phyloP scores from a whole-genome alignment of 352 stramenopile genomes.

The Phytophthora foliorum region DNA sequence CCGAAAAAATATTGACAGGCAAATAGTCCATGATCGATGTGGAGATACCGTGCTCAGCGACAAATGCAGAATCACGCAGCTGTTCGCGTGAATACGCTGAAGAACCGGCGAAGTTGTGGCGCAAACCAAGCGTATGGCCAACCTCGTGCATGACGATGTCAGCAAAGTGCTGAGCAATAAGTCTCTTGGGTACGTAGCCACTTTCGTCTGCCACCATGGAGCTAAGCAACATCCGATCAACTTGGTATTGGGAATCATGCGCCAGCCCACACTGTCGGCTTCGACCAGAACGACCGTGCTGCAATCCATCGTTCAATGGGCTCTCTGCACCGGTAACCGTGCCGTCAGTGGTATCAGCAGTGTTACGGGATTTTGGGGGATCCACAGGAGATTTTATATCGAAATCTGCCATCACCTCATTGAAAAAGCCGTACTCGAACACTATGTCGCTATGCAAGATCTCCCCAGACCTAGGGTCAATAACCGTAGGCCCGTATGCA shows the following conservation, averaged over 20 bases:
- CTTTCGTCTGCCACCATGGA: conserved; percentile 15
- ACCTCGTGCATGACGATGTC: conserved; percentile 92
- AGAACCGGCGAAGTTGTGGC: conserved; percentile 89
- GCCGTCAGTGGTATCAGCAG: conserved; percentile 1
- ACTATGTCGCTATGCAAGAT: conserved; percentile 90
- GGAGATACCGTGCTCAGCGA: conserved; percentile 58
- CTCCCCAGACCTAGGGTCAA: conserved; percentile 85
- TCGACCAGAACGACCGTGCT: conserved; percentile 16
- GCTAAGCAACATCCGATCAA: conserved; percentile 57
- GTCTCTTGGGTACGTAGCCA: conserved; percentile 56
- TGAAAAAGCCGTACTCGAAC: conserved; percentile 90
- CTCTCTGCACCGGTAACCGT: background rate
- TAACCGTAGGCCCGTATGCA: conserved; percentile 67
- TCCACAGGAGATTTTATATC: conserved; percentile 53
- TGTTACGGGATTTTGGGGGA: conserved; percentile 27
- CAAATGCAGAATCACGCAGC: conserved; percentile 64
- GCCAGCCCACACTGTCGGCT: conserved; percentile 55
- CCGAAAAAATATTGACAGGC: conserved; percentile 83
- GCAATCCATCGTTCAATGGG: conserved; percentile 1
- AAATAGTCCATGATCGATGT: conserved; percentile 92
- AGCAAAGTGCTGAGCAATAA: conserved; percentile 75
- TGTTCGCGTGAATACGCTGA: conserved; percentile 59
- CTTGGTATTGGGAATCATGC: conserved; percentile 44
- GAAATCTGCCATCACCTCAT: conserved; percentile 69
- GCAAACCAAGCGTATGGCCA: conserved; percentile 87